phyloP scores from a whole-genome alignment of 441 rosid genomes.

The Sinapis alba region DNA sequence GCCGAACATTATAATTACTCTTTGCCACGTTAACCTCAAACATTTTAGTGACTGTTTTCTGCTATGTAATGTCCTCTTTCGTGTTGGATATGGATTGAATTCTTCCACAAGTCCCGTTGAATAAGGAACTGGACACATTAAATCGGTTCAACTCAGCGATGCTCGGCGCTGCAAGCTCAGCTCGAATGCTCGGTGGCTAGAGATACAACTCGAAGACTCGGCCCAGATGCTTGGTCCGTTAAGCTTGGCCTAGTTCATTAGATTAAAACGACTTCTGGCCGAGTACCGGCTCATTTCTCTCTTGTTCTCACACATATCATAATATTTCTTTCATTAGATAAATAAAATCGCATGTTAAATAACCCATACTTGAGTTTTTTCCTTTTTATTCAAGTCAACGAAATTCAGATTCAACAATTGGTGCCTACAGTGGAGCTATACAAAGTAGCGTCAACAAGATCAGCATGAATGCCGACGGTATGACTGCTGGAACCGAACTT shows the following conservation, averaged over 20 bases:
- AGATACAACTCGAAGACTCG: background rate
- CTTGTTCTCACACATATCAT: no score
- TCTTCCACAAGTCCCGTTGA: background rate
- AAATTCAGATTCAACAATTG: no score
- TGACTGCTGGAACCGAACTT: no score
- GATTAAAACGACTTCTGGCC: background rate
- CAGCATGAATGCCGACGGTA: no score
- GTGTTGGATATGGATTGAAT: background rate
- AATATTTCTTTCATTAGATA: no score
- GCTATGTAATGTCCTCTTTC: background rate
- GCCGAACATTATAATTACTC: background rate
- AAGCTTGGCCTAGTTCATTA: background rate
- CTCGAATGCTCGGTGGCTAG: background rate
- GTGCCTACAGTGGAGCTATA: no score
- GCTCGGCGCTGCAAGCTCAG: background rate
- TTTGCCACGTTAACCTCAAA: background rate
- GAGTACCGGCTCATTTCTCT: background rate
- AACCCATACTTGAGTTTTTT: no score
- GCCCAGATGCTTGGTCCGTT: background rate
- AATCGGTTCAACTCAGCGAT: background rate
- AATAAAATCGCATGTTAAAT: no score
- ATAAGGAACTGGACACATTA: background rate
- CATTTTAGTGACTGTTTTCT: background rate
- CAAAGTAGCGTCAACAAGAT: no score
- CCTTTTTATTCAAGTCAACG: no score